Evolutionary conservation across 352 stramenopile genomes (phyloP).

Genomic region (Pelagophyceae sp.): DNA sequence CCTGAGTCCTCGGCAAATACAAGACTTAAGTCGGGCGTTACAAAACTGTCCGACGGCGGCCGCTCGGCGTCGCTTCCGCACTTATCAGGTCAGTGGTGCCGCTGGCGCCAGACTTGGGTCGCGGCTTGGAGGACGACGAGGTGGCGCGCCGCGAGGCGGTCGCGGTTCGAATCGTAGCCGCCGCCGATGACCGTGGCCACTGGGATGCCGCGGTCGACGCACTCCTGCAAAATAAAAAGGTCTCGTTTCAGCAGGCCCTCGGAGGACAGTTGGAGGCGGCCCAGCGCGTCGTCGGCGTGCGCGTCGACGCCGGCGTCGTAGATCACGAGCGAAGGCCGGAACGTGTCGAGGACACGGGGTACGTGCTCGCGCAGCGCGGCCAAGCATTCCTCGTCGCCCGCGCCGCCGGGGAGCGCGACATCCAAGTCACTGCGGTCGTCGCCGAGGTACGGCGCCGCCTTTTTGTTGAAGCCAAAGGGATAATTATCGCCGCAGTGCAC

Average conservation of each 20-base stretch:
- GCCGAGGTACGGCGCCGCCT: slow-evolving; percentile 28
- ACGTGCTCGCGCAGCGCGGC: slow-evolving; percentile 31
- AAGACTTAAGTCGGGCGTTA: no score
- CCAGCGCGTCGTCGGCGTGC: slow-evolving; percentile 48
- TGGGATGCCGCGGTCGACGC: slow-evolving; percentile 42
- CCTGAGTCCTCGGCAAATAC: no score
- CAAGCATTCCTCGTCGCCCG: slow-evolving; percentile 47
- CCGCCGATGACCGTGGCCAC: slow-evolving; percentile 53
- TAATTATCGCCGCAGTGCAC: slow-evolving; percentile 60
- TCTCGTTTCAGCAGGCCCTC: slow-evolving; percentile 48
- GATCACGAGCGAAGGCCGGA: slow-evolving; percentile 51
- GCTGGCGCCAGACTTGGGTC: slow-evolving; percentile 48
- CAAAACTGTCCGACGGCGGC: no score
- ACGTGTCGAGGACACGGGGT: slow-evolving; percentile 31
- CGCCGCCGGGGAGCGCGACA: slow-evolving; percentile 37
- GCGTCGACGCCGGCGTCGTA: slow-evolving; percentile 63
- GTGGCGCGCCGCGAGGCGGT: slow-evolving; percentile 47
- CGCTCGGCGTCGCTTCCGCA: no score
- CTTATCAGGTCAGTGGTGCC: background rate
- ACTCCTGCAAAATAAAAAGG: slow-evolving; percentile 44
- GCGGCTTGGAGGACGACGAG: slow-evolving; percentile 53
- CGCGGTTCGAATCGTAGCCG: slow-evolving; percentile 51
- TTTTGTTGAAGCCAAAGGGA: slow-evolving; percentile 36
- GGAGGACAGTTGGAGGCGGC: slow-evolving; percentile 46
- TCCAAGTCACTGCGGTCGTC: slow-evolving; percentile 44